These are phyloP conservation scores for Alternaria conjuncta DNA, from an alignment of 2,329 filamentous ascomycete species.

Conservation along the genomic window DNA sequence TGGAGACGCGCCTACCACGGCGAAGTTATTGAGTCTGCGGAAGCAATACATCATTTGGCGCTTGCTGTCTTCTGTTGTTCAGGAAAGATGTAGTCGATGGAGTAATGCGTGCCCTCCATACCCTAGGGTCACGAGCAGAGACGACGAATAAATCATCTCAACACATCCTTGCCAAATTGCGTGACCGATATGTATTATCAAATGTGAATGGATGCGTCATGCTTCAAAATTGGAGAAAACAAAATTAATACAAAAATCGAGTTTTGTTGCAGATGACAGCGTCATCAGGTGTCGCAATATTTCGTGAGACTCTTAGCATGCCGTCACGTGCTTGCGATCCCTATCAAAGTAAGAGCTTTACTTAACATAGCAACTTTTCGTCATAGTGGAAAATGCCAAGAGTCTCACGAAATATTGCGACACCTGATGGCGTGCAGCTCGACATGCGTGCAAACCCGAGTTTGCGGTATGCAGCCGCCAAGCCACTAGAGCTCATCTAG, in stretches of 20 bases:
- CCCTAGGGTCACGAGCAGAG: background rate
- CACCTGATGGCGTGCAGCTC: background rate
- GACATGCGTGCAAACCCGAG: too few species aligned
- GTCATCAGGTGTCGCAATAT: too few species aligned
- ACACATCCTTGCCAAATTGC: background rate
- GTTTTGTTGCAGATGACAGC: background rate
- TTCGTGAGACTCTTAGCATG: too few species aligned
- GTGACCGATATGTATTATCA: background rate
- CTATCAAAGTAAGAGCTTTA: too few species aligned
- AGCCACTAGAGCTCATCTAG: background rate
- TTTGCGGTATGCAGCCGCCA: background rate
- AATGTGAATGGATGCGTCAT: background rate
- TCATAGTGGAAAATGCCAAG: too few species aligned
- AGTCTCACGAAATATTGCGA: too few species aligned
- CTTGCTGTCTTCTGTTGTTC: background rate
- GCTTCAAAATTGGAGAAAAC: background rate
- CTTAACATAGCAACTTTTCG: too few species aligned
- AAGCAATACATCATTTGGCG: background rate
- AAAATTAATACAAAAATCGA: fast-evolving
- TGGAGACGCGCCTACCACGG: background rate
- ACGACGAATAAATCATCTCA: background rate
- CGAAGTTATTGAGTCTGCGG: background rate
- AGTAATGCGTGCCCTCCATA: background rate
- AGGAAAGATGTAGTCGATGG: background rate
- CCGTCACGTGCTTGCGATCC: too few species aligned